A percentile compares a stretch with the other conserved stretches of the same genome.
These are phyloP conservation scores for Hemisphaericaspora xylofermentans DNA, from an alignment of 1,139 yeast species.

Conservation along the genomic window DNA sequence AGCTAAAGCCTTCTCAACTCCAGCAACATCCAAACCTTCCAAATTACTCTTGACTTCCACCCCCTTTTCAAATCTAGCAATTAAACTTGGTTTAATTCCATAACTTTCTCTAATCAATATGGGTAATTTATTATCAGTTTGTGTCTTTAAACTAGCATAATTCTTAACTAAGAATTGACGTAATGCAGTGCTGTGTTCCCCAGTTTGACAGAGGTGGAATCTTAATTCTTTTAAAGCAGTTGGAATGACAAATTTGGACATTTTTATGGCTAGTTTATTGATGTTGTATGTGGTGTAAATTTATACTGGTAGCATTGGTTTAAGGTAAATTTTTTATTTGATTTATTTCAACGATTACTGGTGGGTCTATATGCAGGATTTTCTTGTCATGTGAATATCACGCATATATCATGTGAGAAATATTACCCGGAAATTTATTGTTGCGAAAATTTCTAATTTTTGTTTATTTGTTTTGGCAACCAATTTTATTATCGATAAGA, in stretches of 20 bases:
- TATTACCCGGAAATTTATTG: too few species aligned
- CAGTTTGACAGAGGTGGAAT: conserved; percentile 76
- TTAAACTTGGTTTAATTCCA: conserved; percentile 70
- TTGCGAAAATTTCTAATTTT: too few species aligned
- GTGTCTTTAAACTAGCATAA: conserved; percentile 60
- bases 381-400: too few species aligned
- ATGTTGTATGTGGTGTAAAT: not conserved
- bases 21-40: conserved; percentile 47
- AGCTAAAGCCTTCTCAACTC: conserved; percentile 36
- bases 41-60: conserved; percentile 40
- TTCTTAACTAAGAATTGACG: conserved; percentile 60
- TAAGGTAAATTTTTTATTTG: too few species aligned
- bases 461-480: too few species aligned
- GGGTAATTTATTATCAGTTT: conserved; percentile 49
- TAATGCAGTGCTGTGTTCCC: conserved; percentile 65
- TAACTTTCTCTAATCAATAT: conserved; percentile 74
- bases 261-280: too few species aligned
- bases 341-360: too few species aligned
- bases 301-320: too few species aligned
- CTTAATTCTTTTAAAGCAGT: conserved; percentile 71
- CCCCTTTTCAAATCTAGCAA: conserved; percentile 65
- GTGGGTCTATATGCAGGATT: too few species aligned
- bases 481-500: too few species aligned
- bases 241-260: conserved; percentile 64
- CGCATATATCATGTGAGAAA: too few species aligned